Conservation (phyloP, 257 asterid species). For the Rubia yunnanensis region DNA sequence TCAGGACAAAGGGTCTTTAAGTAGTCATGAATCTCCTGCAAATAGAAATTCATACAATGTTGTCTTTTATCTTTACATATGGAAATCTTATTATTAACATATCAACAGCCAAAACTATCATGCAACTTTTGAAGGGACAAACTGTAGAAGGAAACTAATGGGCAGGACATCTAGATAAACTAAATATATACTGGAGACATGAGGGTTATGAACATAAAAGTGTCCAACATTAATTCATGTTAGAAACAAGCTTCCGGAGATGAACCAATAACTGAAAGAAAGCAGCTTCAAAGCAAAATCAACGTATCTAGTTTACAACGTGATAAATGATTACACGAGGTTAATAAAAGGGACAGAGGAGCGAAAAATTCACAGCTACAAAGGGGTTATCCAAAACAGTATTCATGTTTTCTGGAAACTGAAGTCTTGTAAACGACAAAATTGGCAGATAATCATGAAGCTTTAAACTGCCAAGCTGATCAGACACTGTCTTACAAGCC, state of each 20-base stretch:
- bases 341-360: neutral
- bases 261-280: too few species aligned
- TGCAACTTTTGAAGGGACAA: neutral
- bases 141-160: neutral
- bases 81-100: neutral
- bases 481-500: neutral
- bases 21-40: constrained; percentile 94
- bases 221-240: neutral
- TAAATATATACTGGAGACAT: neutral
- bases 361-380: neutral
- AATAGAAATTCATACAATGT: constrained; percentile 1
- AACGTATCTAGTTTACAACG: neutral
- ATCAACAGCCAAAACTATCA: neutral
- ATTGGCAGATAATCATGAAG: neutral
- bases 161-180: neutral
- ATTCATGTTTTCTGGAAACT: neutral
- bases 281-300: neutral
- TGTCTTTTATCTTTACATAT: neutral
- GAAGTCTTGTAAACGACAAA: neutral
- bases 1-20: constrained; percentile 80
- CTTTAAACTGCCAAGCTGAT: neutral
- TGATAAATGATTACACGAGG: neutral
- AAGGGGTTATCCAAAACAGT: constrained; percentile 5
- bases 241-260: neutral
- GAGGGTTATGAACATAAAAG: neutral